Evolutionary conservation across 192 early-diverging fungal genomes (phyloP).

Genomic region (Obelidium mucronatum): DNA sequence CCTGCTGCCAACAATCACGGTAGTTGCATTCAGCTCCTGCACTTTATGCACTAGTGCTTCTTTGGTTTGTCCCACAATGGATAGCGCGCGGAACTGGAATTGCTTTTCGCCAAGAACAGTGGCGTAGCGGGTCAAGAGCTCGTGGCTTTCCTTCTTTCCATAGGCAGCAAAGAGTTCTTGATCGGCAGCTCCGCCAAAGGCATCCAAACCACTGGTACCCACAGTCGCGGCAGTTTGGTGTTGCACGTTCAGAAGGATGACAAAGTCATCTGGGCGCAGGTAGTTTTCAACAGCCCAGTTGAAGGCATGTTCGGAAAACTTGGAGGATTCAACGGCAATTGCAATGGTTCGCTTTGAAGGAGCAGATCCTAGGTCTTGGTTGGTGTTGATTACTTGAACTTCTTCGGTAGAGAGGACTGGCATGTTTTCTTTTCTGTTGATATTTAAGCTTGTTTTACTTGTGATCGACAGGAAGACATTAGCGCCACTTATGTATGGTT

Average conservation of each 20-base stretch:
- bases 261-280: constrained; percentile 39
- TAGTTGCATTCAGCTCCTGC: not conserved
- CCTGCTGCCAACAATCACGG: not conserved
- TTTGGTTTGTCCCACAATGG: not conserved
- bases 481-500: no score
- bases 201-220: not conserved
- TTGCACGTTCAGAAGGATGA: constrained; percentile 38
- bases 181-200: not conserved
- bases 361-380: not conserved
- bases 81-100: not conserved
- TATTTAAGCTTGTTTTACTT: no score
- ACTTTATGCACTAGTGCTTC: constrained; percentile 9
- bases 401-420: no score
- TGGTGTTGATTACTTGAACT: no score
- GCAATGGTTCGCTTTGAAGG: constrained; percentile 32
- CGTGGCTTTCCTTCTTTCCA: not conserved
- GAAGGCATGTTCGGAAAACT: constrained; percentile 32
- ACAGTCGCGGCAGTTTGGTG: not conserved
- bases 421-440: no score
- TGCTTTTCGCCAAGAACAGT: not conserved
- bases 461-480: no score
- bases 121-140: not conserved
- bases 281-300: constrained; percentile 43
- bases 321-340: constrained; percentile 42
- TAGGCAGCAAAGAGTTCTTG: not conserved